Evolutionary conservation across 1,284 basidiomycete species (phyloP), one percentile per base, ranked within the genome.

Genomic region (Trichosporon faecale): DNA sequence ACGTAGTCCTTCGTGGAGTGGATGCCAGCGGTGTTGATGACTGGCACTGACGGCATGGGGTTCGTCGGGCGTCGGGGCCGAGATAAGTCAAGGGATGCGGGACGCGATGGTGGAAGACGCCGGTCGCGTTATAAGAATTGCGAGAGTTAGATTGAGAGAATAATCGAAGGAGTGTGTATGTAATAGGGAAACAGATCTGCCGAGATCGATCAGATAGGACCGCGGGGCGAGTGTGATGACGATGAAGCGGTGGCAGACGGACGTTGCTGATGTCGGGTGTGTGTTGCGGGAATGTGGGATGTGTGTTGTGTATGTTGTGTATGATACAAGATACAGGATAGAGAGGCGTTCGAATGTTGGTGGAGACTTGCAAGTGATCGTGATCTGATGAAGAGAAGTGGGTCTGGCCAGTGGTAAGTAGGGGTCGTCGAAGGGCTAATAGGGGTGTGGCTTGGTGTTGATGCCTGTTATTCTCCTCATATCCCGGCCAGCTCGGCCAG

Each of bases 1-100:
- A 78, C 75, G 67, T 82, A 82, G 16, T 73, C 69, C 67, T 68
- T 71, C 5, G 66, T 66, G 1, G 72, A 73, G 33, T 75, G 70
- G 16, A 69, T 60, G n/a, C 49, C 35, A 6, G 68, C 65, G 5
- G 73, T 69, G 33, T 74, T 69, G 27, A 76, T 71, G 27, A 61
- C 57, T 31, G 57, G 57, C 8, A 78, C 70, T 21, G 77, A 67
- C 16, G 78, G 78, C 78, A 79, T 71, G 64, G 25, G 23, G 16
- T 29, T 52, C 27, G 57, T 31, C 8, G 29, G 18, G 29, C 57
- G 27, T 61, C 27, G 27, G 57, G 29, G 29, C 57, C 57, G 57
- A 31, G 57, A n/a, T 37, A 7, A 29, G 33, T 61, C 18, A 21
- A 66, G n/a, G 64, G 64, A 4, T 65, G 65, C n/a, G 25, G 29